Evolutionary conservation across 176 grass and related monocot species (phyloP), one percentile per base, ranked within the genome.

Genomic region (Aegilops bicornis): DNA sequence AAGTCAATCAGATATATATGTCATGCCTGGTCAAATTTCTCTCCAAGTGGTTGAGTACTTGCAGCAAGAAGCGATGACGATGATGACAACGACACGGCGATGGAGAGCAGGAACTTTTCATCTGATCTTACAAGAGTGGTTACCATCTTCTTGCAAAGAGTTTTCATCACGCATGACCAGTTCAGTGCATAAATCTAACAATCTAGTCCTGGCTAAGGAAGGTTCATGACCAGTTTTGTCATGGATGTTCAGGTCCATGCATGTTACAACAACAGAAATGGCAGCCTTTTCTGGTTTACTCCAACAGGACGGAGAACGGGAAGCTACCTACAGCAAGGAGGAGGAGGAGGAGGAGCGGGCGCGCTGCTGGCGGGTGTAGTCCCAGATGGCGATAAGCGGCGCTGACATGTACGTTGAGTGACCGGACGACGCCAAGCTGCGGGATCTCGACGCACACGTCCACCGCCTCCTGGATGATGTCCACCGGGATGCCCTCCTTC

Each of bases 361-460:
- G 10, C 79, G 81, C 10, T 77, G 93, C 62, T 98, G 96, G 19
- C 96, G 81, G 11, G 96, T 94, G 80, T 98, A 98, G 62, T 98
- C 93, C 96, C 96, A 98, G 29, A 95, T 72, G 8, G 96, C 96
- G 63, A 98, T 95, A 86, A 86, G 93, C 96, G 22, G 88, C 91
- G 48, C 96, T 98, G 79, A 98, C 96, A 71, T 95, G 96, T 70
- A 98, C 96, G 27, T 98, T 98, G 1, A 98, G 93, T 10, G 96
- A 98, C 85, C 96, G 89, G 59, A 98, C 83, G 19, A 95, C 84
- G 33, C 96, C 96, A 61, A 98, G 78, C 91, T 95, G 96, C 17
- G 96, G 96, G 47, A 98, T 95, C 88, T 98, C 96, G 22, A 95
- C 91, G 84, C 96, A 98, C 0, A 69, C 93, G 86, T 98, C 96